phyloP scores from a whole-genome alignment of 2,329 filamentous ascomycete species.

The Magnaporthales sp. region DNA sequence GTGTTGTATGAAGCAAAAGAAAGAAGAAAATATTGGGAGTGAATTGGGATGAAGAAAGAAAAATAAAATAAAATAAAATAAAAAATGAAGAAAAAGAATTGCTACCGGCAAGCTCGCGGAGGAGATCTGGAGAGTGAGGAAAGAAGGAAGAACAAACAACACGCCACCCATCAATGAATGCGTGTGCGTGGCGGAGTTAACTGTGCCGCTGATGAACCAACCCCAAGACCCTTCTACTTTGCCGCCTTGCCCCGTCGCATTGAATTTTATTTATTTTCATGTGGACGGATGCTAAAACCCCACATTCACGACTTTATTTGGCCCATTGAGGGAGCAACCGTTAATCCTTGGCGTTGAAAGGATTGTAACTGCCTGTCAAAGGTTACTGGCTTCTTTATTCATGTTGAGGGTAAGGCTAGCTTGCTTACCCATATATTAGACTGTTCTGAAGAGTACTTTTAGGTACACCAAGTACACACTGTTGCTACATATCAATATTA shows the following conservation, averaged over 20 bases:
- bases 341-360: background rate
- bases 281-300: background rate
- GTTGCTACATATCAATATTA: too few relatives aligned
- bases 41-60: too few relatives aligned
- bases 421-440: too few relatives aligned
- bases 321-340: background rate
- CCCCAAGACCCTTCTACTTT: background rate
- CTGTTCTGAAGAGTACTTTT: too few relatives aligned
- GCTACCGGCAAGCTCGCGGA: too few relatives aligned
- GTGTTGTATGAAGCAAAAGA: too few relatives aligned
- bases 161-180: background rate
- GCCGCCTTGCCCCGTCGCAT: background rate
- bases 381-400: background rate
- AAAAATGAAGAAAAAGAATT: too few relatives aligned
- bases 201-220: background rate
- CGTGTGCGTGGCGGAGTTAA: background rate
- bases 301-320: background rate
- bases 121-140: background rate
- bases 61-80: too few relatives aligned
- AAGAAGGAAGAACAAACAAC: background rate
- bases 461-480: too few relatives aligned
- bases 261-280: background rate
- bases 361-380: background rate
- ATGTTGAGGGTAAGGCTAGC: background rate
- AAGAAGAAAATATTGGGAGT: too few relatives aligned